Base-by-base conservation (phyloP, 148 eudicot species). In the Fagopyrum homotropicum region DNA sequence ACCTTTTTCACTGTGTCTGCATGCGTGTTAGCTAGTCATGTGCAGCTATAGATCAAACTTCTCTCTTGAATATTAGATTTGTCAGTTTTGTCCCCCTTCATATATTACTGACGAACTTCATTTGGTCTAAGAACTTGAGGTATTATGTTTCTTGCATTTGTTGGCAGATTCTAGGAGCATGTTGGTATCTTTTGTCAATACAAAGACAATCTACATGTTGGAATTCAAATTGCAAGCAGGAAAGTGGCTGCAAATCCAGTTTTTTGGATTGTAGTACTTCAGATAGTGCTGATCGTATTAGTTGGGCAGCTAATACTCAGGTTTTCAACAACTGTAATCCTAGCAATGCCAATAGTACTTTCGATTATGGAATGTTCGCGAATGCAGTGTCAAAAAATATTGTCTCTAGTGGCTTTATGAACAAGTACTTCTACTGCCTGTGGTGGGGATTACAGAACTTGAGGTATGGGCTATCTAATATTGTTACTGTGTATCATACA, bases 391-490 rank as follows among this genome's bases (percentile, higher is more conserved):
- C 64, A 51, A 89, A 89, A 70, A 45, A 76, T 29, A 86, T 89
- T 56, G 85, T 85, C 50, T 85, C 89, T n/a, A 77, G 81, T 10
- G 48, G 61, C 22, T 85, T 89, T 69, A 22, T 81, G 4, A 82
- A 85, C 71, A 89, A 89, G 82, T 89, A 79, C 82, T 89, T 89
- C 72, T 89, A 89, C 63, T 89, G 93, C 80, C 80, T 89, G 47
- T 89, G 93, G 93, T 89, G 90, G 90, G 93, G 93, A 72, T 80
- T 89, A 50, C 93, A 87, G 17, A 85, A 87, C 75, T 81, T 89
- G 64, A 89, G 93, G 93, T 87, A 76, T 71, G 75, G 75, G 4
- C 66, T 26, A 26, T 60, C 43, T 60, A 60, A 22, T 60, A 30
- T 9, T 60, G 40, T 60, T 59, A 59, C 3, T 22, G 6, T 60